Conservation (phyloP, 2,329 filamentous ascomycete species). For the Cladophialophora exuberans region DNA sequence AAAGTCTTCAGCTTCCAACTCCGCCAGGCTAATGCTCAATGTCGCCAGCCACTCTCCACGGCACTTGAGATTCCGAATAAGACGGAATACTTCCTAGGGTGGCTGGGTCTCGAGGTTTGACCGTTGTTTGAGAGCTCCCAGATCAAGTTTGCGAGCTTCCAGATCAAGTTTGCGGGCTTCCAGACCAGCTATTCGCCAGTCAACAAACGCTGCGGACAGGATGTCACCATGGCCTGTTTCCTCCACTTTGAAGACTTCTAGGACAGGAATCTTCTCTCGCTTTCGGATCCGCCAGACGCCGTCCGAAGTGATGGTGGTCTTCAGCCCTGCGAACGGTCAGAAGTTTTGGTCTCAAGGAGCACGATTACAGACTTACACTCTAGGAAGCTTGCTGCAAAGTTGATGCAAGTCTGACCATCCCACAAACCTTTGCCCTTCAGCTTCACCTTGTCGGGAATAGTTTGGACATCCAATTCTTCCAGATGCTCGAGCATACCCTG, state of each 20-base stretch:
- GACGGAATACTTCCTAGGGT: not conserved
- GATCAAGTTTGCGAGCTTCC: conserved; percentile 6
- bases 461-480: conserved; percentile 78
- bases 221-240: conserved; percentile 77
- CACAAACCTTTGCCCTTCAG: conserved; percentile 68
- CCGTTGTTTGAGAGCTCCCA: not conserved
- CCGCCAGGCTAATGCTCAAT: not conserved
- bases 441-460: conserved; percentile 76
- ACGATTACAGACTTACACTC: conserved; percentile 63
- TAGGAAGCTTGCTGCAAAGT: conserved; percentile 78
- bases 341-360: not conserved
- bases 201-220: conserved; percentile 74
- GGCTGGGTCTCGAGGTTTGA: not conserved
- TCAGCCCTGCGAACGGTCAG: conserved; percentile 56
- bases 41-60: not conserved
- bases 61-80: not conserved
- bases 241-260: conserved; percentile 75
- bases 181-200: conserved; percentile 60
- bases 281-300: conserved; percentile 83
- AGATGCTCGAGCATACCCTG: conserved; percentile 71
- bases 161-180: too few relatives aligned
- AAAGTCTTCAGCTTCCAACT: not conserved
- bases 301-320: conserved; percentile 63
- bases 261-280: conserved; percentile 61
- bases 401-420: conserved; percentile 94